Evolutionary conservation across 352 stramenopile species (phyloP).

Genomic region (Achlya hypogyna): DNA sequence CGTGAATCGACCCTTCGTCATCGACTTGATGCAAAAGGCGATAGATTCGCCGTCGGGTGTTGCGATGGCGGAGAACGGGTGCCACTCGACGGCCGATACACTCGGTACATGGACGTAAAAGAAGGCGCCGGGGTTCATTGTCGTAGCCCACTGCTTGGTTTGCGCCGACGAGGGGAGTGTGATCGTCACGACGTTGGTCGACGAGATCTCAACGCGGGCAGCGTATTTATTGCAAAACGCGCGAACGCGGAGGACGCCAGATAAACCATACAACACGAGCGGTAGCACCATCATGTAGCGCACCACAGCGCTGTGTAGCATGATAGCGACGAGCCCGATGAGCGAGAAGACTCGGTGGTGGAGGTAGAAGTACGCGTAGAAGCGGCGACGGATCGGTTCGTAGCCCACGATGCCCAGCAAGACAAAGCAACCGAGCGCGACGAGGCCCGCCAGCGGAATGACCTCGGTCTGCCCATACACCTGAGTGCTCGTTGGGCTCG

Average conservation of each 20-base stretch:
- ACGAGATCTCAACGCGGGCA: conserved; percentile 25
- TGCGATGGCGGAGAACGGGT: conserved; percentile 73
- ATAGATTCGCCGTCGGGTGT: conserved; percentile 60
- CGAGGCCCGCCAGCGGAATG: conserved; percentile 44
- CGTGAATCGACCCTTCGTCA: neutral
- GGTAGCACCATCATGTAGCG: conserved; percentile 44
- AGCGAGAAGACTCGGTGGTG: conserved; percentile 60
- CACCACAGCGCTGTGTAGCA: conserved; percentile 50
- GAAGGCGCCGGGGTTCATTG: conserved; percentile 52
- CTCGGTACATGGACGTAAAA: conserved; percentile 61
- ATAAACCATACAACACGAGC: conserved; percentile 46
- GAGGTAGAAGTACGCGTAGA: conserved; percentile 74
- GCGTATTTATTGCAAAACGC: conserved; percentile 42
- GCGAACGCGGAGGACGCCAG: conserved; percentile 33
- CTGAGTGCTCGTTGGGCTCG: conserved; percentile 25
- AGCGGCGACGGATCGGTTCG: conserved; percentile 55
- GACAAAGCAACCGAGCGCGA: conserved; percentile 49
- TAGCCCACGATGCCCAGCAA: conserved; percentile 40
- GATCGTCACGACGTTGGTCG: conserved; percentile 44
- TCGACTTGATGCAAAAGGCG: conserved; percentile 50
- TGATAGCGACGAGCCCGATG: conserved; percentile 59
- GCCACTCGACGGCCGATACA: conserved; percentile 55
- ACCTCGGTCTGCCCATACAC: conserved; percentile 37
- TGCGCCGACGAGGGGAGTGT: conserved; percentile 29
- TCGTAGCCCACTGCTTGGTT: conserved; percentile 46